These are phyloP conservation scores for Boechera retrofracta DNA, from an alignment of 345 rosid genomes.

Conservation along the genomic window DNA sequence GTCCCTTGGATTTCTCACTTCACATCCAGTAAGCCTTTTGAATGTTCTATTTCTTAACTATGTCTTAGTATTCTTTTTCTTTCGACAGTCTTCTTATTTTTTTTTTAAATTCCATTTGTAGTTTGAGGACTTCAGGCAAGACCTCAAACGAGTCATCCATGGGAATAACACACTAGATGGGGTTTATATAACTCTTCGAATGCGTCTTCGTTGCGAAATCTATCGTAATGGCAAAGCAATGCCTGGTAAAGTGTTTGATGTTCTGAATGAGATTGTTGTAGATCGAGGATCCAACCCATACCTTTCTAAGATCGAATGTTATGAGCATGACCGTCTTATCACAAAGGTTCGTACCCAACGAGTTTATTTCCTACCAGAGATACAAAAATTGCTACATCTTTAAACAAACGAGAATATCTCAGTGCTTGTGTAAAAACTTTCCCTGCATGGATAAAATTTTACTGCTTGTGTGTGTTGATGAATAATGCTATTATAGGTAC, in stretches of 20 bases:
- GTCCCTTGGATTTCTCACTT: conserved; percentile 96
- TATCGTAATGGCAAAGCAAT: conserved; percentile 87
- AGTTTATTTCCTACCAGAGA: too few species aligned
- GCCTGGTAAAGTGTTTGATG: conserved; percentile 95
- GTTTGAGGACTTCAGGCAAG: conserved; percentile 89
- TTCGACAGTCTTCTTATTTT: conserved; percentile 22
- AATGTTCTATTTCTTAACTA: conserved; percentile 16
- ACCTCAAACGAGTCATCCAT: conserved; percentile 80
- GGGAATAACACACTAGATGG: conserved; percentile 87
- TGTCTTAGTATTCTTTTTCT: conserved; percentile 1
- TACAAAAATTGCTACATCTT: not conserved
- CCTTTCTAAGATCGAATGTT: conserved; percentile 96
- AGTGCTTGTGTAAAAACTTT: not conserved
- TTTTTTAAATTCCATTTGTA: conserved; percentile 37
- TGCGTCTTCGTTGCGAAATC: conserved; percentile 91
- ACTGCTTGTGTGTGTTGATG: conserved; percentile 16
- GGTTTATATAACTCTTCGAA: conserved; percentile 94
- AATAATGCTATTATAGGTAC: conserved; percentile 63
- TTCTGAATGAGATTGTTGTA: conserved; percentile 89
- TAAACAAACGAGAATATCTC: not conserved
- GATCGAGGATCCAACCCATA: conserved; percentile 99
- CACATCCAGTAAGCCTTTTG: conserved; percentile 71
- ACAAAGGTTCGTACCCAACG: conserved; percentile 68
- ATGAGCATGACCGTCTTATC: conserved; percentile 92
- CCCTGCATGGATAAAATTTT: not conserved